A percentile compares a stretch with the other conserved stretches of the same genome.
phyloP scores from a whole-genome alignment of 495 filamentous ascomycete genomes.

The Filosporella fistucella region DNA sequence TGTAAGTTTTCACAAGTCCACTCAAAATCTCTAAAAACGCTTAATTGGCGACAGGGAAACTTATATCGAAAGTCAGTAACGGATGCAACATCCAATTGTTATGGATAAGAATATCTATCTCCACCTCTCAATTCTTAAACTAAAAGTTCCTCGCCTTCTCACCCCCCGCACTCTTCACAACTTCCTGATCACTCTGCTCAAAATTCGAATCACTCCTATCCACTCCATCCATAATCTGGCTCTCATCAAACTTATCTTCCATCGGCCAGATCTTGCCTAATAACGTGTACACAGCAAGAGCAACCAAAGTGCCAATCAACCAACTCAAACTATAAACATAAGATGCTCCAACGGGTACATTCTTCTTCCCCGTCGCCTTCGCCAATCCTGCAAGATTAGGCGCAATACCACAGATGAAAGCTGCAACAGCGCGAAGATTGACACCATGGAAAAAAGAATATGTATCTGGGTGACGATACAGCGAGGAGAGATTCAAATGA shows the following conservation, averaged over 20 bases:
- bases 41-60: too few species aligned
- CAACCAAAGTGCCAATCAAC: constrained; percentile 11
- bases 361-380: constrained; percentile 8
- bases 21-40: too few species aligned
- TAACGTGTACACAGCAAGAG: constrained; percentile 8
- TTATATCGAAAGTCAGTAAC: too few species aligned
- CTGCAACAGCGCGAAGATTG: neutral
- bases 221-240: constrained; percentile 8
- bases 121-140: neutral
- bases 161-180: neutral
- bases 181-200: constrained; percentile 3
- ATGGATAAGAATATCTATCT: too few species aligned
- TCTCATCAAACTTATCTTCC: constrained; percentile 9
- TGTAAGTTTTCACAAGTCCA: too few species aligned
- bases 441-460: constrained; percentile 1
- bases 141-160: constrained; percentile 1
- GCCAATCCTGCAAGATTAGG: constrained; percentile 5
- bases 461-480: constrained; percentile 7
- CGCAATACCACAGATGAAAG: neutral
- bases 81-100: too few species aligned
- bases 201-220: constrained; percentile 7
- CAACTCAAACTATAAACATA: constrained; percentile 17
- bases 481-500: constrained; percentile 5
- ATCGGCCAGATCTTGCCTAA: constrained; percentile 12
- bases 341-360: constrained; percentile 7